A percentile compares a stretch with the other conserved stretches of the same genome.
Conservation (phyloP, 352 stramenopile species). For the Pythium myriotylum region DNA sequence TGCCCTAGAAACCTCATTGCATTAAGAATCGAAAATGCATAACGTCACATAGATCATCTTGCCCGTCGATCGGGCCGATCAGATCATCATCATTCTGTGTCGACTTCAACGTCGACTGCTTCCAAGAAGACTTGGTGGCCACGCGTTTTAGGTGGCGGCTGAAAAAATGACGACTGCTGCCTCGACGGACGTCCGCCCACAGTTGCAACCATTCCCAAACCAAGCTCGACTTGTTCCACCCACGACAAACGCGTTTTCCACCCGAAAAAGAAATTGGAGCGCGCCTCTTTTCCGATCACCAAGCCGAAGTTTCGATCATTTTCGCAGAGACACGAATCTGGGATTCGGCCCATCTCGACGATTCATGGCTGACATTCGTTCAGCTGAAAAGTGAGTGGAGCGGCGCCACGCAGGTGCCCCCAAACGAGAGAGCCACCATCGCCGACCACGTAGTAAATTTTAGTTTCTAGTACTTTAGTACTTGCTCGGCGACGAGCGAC, state of each 20-base stretch:
- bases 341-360: neutral
- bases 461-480: too few relatives aligned
- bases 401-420: neutral
- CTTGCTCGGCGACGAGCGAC: too few relatives aligned
- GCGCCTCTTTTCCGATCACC: neutral
- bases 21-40: too few relatives aligned
- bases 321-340: neutral
- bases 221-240: too few relatives aligned
- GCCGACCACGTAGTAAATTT: too few relatives aligned
- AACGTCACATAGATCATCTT: too few relatives aligned
- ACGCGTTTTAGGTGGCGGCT: conserved; percentile 10
- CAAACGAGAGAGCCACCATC: too few relatives aligned
- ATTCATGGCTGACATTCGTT: conserved; percentile 2
- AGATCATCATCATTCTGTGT: neutral
- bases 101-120: neutral
- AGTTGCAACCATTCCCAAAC: neutral
- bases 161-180: neutral
- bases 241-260: too few relatives aligned
- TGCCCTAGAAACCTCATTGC: too few relatives aligned
- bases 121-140: conserved; percentile 4
- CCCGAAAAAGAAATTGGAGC: too few relatives aligned
- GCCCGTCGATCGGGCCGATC: too few relatives aligned
- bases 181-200: neutral
- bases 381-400: neutral
- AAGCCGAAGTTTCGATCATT: neutral